These are phyloP conservation scores for Themeda triandra DNA, from an alignment of 176 grass and related monocot species.

Conservation along the genomic window DNA sequence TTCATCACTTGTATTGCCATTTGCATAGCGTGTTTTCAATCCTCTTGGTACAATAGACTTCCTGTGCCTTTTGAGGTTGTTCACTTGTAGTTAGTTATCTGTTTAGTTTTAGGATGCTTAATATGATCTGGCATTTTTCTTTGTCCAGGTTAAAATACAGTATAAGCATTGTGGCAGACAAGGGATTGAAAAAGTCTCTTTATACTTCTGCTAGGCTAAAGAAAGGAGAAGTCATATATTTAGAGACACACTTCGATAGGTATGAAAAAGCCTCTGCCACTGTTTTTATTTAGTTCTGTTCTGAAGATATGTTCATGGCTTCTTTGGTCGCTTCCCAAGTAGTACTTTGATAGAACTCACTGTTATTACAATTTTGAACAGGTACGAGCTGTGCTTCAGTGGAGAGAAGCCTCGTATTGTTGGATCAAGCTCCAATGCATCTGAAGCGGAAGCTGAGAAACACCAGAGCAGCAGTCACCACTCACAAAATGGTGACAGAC, in stretches of 20 bases:
- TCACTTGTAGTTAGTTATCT: neutral
- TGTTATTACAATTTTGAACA: conserved; percentile 30
- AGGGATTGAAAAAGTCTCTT: conserved; percentile 83
- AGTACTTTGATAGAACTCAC: neutral
- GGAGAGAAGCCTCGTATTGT: conserved; percentile 56
- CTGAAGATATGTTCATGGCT: neutral
- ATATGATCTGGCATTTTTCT: neutral
- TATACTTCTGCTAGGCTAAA: conserved; percentile 93
- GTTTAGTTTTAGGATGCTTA: conserved; percentile 7
- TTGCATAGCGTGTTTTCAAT: neutral
- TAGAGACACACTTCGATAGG: conserved; percentile 93
- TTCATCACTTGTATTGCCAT: neutral
- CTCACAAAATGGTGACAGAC: conserved; percentile 66
- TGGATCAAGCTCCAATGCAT: conserved; percentile 47
- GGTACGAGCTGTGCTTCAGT: conserved; percentile 85
- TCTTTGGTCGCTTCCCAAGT: neutral
- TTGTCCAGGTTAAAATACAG: conserved; percentile 86
- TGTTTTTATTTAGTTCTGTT: neutral
- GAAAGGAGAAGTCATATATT: conserved; percentile 92
- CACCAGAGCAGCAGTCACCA: conserved; percentile 60
- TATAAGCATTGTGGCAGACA: conserved; percentile 95
- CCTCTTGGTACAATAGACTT: no score
- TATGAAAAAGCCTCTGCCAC: conserved; percentile 15
- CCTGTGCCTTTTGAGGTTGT: neutral
- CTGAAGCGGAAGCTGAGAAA: conserved; percentile 44